phyloP scores from a whole-genome alignment of 2,329 filamentous ascomycete species.

The Fusarium napiforme region DNA sequence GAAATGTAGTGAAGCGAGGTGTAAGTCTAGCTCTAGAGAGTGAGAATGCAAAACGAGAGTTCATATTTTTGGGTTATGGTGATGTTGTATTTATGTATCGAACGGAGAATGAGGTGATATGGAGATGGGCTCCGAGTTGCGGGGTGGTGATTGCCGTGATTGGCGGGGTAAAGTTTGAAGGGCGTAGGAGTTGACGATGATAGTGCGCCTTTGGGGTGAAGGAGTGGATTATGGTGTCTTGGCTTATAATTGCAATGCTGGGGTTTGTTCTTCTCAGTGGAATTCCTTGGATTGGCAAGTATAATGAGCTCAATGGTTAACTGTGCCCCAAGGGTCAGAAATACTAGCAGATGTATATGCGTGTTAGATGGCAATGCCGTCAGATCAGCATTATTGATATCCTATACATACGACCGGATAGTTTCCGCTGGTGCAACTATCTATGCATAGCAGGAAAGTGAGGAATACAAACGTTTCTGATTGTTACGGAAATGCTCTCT shows the following conservation, averaged over 20 bases:
- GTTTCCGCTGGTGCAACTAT: background rate
- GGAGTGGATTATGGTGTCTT: background rate
- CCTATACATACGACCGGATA: fast-evolving
- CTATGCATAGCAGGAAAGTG: background rate
- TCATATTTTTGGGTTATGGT: conserved; percentile 10
- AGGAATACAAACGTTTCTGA: background rate
- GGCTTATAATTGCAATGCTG: background rate
- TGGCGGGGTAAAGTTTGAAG: conserved; percentile 24
- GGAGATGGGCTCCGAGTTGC: conserved; percentile 6
- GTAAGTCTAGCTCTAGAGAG: conserved; percentile 7
- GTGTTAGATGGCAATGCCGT: background rate
- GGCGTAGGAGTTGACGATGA: conserved; percentile 14
- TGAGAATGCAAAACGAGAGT: conserved; percentile 25
- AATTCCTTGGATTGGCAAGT: background rate
- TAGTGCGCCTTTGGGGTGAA: conserved; percentile 18
- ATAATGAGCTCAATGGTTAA: background rate
- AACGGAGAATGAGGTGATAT: background rate
- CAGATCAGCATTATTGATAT: background rate
- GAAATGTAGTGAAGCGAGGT: conserved; percentile 15
- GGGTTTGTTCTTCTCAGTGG: background rate
- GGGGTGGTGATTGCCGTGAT: conserved; percentile 16
- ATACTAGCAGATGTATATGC: background rate
- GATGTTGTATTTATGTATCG: conserved; percentile 14
- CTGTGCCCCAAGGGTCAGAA: background rate
- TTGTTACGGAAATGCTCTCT: no score